These are phyloP conservation scores for Neostapfia colusana DNA, from an alignment of 176 grass and related monocot species.

Conservation along the genomic window DNA sequence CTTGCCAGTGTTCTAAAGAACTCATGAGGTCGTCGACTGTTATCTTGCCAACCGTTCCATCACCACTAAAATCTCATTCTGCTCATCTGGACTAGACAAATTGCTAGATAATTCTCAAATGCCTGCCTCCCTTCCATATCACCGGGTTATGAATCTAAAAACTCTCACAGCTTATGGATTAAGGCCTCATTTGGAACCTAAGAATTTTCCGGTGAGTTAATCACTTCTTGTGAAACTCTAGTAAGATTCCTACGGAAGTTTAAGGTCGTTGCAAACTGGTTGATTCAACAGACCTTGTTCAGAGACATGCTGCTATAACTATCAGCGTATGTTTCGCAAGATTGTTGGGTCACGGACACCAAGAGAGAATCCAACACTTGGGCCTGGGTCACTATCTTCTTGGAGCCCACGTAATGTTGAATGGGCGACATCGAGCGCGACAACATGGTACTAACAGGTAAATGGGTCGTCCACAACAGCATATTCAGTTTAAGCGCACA, in stretches of 20 bases:
- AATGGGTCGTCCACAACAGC: no score
- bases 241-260: neutral
- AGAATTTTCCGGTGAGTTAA: neutral
- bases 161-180: neutral
- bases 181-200: no score
- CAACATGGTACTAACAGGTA: no score
- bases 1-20: slow-evolving; percentile 19
- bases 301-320: neutral
- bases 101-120: neutral
- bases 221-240: neutral
- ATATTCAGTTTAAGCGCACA: no score
- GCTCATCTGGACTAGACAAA: neutral
- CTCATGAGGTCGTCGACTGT: slow-evolving; percentile 13
- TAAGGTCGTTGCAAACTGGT: neutral
- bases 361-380: neutral
- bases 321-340: neutral
- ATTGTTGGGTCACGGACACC: slow-evolving; percentile 32
- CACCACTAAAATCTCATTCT: slow-evolving; percentile 2
- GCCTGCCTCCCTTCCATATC: neutral
- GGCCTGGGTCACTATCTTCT: slow-evolving; percentile 15
- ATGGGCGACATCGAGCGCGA: neutral
- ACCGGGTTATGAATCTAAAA: neutral
- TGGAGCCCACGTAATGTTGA: neutral
- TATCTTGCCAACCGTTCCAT: slow-evolving; percentile 21
- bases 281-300: neutral